phyloP scores from a whole-genome alignment of 208 protist genomes.

The Angomonas deanei region DNA sequence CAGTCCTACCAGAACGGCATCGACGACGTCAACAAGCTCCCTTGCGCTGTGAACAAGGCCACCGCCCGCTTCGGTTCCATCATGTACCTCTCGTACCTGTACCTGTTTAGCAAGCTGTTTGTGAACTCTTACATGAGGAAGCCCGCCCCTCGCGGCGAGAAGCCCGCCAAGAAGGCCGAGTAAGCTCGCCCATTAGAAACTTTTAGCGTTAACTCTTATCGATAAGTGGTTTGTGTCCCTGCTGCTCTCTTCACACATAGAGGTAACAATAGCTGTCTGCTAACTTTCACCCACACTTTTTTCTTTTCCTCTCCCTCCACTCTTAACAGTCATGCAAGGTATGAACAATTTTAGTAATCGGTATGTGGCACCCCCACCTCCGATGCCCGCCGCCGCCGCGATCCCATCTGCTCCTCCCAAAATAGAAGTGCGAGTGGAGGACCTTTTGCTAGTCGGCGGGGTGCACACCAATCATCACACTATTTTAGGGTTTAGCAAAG shows the following conservation, averaged over 20 bases:
- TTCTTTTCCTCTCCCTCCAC: neutral
- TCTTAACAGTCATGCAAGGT: neutral
- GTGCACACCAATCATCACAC: neutral
- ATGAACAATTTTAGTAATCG: neutral
- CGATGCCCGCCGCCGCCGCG: neutral
- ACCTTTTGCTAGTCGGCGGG: neutral
- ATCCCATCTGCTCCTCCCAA: neutral
- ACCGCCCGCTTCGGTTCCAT: constrained; percentile 5
- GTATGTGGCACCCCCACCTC: neutral
- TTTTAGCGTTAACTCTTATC: too few species aligned
- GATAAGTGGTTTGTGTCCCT: too few species aligned
- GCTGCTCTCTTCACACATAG: too few species aligned
- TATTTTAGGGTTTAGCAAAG: neutral
- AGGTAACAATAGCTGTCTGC: too few species aligned
- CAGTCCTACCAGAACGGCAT: neutral
- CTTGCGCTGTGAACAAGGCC: neutral
- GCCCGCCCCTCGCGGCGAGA: neutral
- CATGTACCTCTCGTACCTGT: constrained; percentile 91
- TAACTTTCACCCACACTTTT: neutral
- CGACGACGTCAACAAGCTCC: constrained; percentile 5
- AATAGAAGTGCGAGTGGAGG: neutral
- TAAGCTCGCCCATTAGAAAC: too few species aligned
- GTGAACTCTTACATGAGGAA: constrained; percentile 65
- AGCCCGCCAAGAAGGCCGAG: neutral
- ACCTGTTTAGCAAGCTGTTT: constrained; percentile 90